phyloP scores from a whole-genome alignment of 257 asterid genomes.

The Lycium ferocissimum region DNA sequence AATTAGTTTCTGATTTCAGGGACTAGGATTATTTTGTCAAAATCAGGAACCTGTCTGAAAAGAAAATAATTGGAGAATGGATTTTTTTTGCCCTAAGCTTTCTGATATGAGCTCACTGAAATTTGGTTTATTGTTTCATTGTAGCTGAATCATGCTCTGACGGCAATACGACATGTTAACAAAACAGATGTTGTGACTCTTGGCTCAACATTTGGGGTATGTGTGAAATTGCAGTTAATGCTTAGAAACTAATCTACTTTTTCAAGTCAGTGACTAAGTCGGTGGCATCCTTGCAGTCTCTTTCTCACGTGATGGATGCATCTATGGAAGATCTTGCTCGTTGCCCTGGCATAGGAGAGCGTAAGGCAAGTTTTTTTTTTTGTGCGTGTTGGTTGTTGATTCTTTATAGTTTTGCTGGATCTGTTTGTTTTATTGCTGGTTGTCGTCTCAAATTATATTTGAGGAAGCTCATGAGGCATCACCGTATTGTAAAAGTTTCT shows the following conservation, averaged over 20 bases:
- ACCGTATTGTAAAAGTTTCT: neutral
- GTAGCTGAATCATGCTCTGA: constrained; percentile 83
- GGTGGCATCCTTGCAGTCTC: constrained; percentile 58
- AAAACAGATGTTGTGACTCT: constrained; percentile 98
- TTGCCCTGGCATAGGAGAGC: constrained; percentile 99
- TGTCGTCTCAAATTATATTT: neutral
- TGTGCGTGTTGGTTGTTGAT: neutral
- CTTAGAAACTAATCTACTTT: neutral
- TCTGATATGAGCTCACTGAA: constrained; percentile 31
- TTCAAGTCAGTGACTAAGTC: constrained; percentile 20
- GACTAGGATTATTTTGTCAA: neutral
- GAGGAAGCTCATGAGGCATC: constrained; percentile 15
- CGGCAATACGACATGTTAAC: constrained; percentile 94
- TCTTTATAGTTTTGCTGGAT: constrained; percentile 23
- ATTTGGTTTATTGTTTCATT: constrained; percentile 28
- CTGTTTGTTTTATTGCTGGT: constrained; percentile 18
- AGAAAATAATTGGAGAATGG: neutral
- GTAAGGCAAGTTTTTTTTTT: constrained; percentile 59
- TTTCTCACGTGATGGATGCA: constrained; percentile 89
- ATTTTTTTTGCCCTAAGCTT: neutral
- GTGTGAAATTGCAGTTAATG: constrained; percentile 33
- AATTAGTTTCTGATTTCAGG: neutral
- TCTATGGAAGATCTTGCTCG: constrained; percentile 98
- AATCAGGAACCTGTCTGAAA: neutral
- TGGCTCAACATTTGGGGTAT: constrained; percentile 97